Evolutionary conservation across 306 rosid genomes (phyloP).

Genomic region (Albizia julibrissin): DNA sequence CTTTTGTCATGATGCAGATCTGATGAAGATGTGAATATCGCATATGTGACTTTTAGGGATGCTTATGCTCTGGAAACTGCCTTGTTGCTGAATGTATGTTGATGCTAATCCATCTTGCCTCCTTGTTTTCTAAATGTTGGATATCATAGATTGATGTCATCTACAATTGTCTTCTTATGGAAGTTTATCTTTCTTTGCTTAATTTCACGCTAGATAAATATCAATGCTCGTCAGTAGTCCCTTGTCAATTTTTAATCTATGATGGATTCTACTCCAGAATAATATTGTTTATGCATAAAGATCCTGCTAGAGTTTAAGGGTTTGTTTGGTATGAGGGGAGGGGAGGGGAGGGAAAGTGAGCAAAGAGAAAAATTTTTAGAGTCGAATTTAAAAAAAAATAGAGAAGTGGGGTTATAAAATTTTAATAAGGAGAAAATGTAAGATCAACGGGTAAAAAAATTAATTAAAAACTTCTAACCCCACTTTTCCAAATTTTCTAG

Average conservation of each 20-base stretch:
- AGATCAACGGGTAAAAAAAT: too few relatives aligned
- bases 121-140: neutral
- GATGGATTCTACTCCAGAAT: neutral
- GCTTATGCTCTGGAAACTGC: slow-evolving; percentile 92
- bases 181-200: neutral
- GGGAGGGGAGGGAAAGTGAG: too few relatives aligned
- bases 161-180: neutral
- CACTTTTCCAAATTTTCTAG: too few relatives aligned
- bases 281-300: neutral
- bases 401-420: too few relatives aligned
- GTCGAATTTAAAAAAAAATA: too few relatives aligned
- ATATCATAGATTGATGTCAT: slow-evolving; percentile 22
- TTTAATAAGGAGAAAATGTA: too few relatives aligned
- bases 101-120: slow-evolving; percentile 16
- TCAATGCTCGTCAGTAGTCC: slow-evolving; percentile 5
- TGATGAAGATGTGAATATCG: slow-evolving; percentile 58
- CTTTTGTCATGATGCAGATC: slow-evolving; percentile 53
- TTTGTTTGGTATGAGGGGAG: too few relatives aligned
- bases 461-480: too few relatives aligned
- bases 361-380: too few relatives aligned
- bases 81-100: slow-evolving; percentile 73
- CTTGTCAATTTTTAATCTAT: neutral
- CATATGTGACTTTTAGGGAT: slow-evolving; percentile 89
- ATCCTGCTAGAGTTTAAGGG: neutral
- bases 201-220: slow-evolving; percentile 4